These are phyloP conservation scores for Benincasa hispida DNA, from an alignment of 306 rosid genomes.

Conservation along the genomic window DNA sequence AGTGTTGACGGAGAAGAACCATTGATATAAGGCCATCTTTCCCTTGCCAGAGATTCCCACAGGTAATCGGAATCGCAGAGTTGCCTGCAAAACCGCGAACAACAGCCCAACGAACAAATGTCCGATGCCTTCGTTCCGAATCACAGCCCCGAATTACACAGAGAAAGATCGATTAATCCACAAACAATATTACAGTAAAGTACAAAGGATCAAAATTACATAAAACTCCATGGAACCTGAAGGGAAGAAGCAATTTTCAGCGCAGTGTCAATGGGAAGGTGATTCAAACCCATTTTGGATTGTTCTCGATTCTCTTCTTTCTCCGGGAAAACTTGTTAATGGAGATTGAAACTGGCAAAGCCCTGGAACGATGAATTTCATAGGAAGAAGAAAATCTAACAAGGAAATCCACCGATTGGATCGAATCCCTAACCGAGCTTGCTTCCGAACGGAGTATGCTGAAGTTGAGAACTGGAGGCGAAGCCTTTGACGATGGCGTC, in stretches of 20 bases:
- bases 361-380: neutral
- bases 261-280: conserved; percentile 49
- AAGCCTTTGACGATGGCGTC: neutral
- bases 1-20: conserved; percentile 24
- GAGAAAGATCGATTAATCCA: neutral
- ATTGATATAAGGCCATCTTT: conserved; percentile 47
- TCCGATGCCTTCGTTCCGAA: conserved; percentile 38
- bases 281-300: conserved; percentile 10
- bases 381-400: neutral
- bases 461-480: neutral
- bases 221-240: conserved; percentile 21
- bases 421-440: neutral
- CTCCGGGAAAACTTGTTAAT: neutral
- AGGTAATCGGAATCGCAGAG: conserved; percentile 38
- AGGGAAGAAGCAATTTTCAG: conserved; percentile 57
- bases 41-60: conserved; percentile 46
- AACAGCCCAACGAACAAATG: conserved; percentile 62
- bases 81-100: conserved; percentile 55
- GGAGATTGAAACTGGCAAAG: neutral
- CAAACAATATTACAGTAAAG: neutral
- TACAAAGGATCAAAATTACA: neutral
- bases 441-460: neutral
- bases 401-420: neutral
- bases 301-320: neutral
- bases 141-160: neutral